These are phyloP conservation scores for Hygrophorus pudorinus DNA, from an alignment of 768 basidiomycete genomes.

Conservation along the genomic window DNA sequence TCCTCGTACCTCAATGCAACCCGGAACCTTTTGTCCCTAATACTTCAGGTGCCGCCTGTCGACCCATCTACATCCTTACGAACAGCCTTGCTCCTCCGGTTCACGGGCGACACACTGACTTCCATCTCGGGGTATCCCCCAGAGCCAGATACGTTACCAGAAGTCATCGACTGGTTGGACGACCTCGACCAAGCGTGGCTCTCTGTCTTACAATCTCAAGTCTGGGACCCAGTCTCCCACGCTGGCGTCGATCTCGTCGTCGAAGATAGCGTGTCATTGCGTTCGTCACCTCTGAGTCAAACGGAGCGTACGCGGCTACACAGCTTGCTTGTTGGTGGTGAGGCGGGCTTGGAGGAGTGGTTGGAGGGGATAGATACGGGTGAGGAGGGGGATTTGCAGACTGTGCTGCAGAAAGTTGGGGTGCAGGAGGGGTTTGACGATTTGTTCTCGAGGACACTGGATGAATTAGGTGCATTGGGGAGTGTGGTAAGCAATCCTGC, in stretches of 20 bases:
- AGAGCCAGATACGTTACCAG: conserved; percentile 30
- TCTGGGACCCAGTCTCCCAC: conserved; percentile 50
- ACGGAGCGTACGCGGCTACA: conserved; percentile 66
- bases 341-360: conserved; percentile 63
- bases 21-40: conserved; percentile 45
- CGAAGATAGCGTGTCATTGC: conserved; percentile 21
- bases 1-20: conserved; percentile 48
- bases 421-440: conserved; percentile 55
- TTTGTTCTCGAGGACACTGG: conserved; percentile 51
- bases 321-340: conserved; percentile 54
- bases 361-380: conserved; percentile 23
- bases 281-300: conserved; percentile 45
- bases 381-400: conserved; percentile 25
- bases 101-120: conserved; percentile 57
- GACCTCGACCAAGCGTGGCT: conserved; percentile 72
- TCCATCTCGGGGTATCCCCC: conserved; percentile 54
- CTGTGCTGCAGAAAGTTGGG: conserved; percentile 38
- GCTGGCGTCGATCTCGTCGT: conserved; percentile 26
- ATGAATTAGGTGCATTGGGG: conserved; percentile 42
- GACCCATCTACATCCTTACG: conserved; percentile 62
- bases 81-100: conserved; percentile 54
- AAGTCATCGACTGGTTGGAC: conserved; percentile 56
- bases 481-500: conserved; percentile 17
- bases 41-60: conserved; percentile 67
- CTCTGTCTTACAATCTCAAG: conserved; percentile 49